Conservation (phyloP, 345 rosid species). For the Zanthoxylum bungeanum region DNA sequence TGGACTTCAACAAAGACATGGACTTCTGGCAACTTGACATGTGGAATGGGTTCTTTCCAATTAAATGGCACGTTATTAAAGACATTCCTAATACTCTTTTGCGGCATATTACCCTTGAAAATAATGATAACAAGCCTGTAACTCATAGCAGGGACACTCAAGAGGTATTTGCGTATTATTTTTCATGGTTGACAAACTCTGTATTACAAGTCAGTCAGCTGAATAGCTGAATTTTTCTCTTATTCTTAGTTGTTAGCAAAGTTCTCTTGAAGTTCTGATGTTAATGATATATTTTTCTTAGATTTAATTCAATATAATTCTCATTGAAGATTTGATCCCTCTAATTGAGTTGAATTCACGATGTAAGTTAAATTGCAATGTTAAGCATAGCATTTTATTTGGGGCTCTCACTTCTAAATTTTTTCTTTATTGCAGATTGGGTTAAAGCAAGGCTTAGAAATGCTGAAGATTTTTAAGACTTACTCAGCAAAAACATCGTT, state of each 20-base stretch:
- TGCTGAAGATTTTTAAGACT: constrained; percentile 60
- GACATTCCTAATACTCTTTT: constrained; percentile 66
- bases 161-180: constrained; percentile 40
- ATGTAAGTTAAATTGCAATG: too few relatives aligned
- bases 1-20: constrained; percentile 70
- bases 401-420: not conserved
- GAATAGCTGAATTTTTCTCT: not conserved
- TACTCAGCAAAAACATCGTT: constrained; percentile 46
- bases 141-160: constrained; percentile 78
- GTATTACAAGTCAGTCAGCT: not conserved
- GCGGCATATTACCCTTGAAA: constrained; percentile 62
- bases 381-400: too few relatives aligned
- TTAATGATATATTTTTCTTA: too few relatives aligned
- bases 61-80: constrained; percentile 73
- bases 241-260: too few relatives aligned
- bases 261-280: too few relatives aligned
- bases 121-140: constrained; percentile 62
- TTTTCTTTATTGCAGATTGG: constrained; percentile 33
- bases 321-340: not conserved
- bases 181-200: not conserved
- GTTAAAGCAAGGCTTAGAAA: constrained; percentile 63
- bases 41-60: constrained; percentile 79
- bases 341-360: not conserved
- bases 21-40: constrained; percentile 81
- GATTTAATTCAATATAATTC: too few relatives aligned